Evolutionary conservation across 2,329 filamentous ascomycete genomes (phyloP), one percentile per base, ranked within the genome.

Genomic region (Pseudogymnoascus sp.): DNA sequence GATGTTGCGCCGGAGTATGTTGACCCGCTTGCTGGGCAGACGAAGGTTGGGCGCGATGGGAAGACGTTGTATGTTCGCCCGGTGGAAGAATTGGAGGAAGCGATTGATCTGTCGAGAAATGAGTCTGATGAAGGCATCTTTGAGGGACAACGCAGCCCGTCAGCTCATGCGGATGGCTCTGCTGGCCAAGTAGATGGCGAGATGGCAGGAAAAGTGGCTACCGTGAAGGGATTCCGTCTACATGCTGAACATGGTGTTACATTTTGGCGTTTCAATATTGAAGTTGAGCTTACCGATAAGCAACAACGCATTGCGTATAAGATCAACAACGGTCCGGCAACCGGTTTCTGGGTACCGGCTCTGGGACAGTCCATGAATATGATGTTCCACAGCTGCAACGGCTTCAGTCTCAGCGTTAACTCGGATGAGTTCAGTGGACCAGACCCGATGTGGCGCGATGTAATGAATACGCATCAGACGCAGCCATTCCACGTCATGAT

Each of bases 361-460:
- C 84, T 82, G 60, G 89, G 86, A 14, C 83, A 96, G 73, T 85
- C 89, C 2, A 99, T 99, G 95, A 97, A 97, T 77, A 90, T 97
- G 73, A 96, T 97, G 92, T 99, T 97, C 78, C 85, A 97, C 78
- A 96, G 90, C 73, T 96, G 95, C 79, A 99, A 99, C 74, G 95
- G 96, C 1, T 99, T 99, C 79, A 93, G 91, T 69, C 75, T 89
- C 61, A 89, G 84, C 63, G 89, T 90, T 23, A 87, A 96, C 66
- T 79, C 91, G 0, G 83, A 96, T 72, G 82, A 87, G 53, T 89
- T 97, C 73, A 95, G 89, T 71, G 95, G 95, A 0, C 95, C 96
- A 0, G 95, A 99, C 76, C 95, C 95, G 1, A 82, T 99, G 76
- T 99, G 96, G 95, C 88, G 93, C 63, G 95, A 99, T 73, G 91